A percentile compares a stretch with the other conserved stretches of the same genome.
Evolutionary conservation across 257 asterid genomes (phyloP).

Genomic region (Jacaranda mimosifolia): DNA sequence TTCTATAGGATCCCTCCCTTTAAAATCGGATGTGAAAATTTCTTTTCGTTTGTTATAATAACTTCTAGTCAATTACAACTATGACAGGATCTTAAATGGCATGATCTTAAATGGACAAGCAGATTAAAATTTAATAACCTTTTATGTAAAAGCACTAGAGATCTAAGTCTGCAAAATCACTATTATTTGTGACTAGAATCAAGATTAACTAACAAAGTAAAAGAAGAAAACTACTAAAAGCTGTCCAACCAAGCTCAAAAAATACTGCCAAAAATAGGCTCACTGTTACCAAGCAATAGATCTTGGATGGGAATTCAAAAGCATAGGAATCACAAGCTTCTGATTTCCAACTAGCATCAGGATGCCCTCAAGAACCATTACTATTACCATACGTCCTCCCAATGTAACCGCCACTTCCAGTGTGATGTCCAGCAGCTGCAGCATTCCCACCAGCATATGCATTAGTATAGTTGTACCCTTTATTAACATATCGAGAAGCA

Average conservation of each 20-base stretch:
- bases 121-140: conserved; percentile 13
- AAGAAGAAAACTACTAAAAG: conserved; percentile 19
- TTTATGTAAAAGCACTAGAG: conserved; percentile 20
- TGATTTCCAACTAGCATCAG: conserved; percentile 39
- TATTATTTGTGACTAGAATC: conserved; percentile 33
- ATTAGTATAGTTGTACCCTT: conserved; percentile 35
- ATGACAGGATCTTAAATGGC: too few relatives aligned
- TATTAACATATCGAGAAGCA: conserved; percentile 30
- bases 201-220: conserved; percentile 19
- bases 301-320: neutral
- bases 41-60: too few relatives aligned
- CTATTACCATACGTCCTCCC: conserved; percentile 23
- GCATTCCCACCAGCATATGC: conserved; percentile 32
- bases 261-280: conserved; percentile 1
- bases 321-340: conserved; percentile 29
- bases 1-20: too few relatives aligned
- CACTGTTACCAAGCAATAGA: conserved; percentile 15
- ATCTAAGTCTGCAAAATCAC: conserved; percentile 32
- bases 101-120: neutral
- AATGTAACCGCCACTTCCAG: conserved; percentile 3
- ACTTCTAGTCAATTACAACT: neutral
- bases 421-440: conserved; percentile 32
- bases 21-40: too few relatives aligned
- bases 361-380: conserved; percentile 27
- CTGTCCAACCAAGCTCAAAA: conserved; percentile 32